These are phyloP conservation scores for Russula sp. DNA, from an alignment of 768 basidiomycete genomes.

Conservation along the genomic window DNA sequence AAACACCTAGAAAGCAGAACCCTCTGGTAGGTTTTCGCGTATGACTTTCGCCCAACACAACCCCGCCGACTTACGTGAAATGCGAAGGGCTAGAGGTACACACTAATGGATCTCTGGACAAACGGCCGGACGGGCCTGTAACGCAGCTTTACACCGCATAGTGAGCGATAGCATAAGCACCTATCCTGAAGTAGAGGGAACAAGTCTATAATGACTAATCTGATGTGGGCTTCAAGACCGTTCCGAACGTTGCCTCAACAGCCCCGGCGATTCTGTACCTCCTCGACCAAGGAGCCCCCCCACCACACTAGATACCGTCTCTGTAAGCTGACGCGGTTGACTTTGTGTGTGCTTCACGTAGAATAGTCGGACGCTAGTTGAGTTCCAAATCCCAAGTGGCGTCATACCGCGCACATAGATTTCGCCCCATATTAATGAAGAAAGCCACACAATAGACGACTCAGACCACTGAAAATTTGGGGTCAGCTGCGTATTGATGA, in stretches of 20 bases:
- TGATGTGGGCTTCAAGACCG: neutral
- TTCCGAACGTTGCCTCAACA: conserved; percentile 23
- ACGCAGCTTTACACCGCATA: neutral
- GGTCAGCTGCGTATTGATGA: conserved; percentile 9
- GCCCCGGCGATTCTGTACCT: conserved; percentile 15
- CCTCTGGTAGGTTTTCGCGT: neutral
- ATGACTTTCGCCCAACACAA: neutral
- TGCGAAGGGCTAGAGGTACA: neutral
- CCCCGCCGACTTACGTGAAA: neutral
- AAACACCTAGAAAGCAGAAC: neutral
- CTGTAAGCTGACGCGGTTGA: conserved; percentile 66
- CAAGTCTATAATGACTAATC: neutral
- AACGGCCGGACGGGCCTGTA: neutral
- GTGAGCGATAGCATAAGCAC: neutral
- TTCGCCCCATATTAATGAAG: conserved; percentile 93
- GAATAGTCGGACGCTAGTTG: conserved; percentile 84
- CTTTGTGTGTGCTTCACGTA: conserved; percentile 80
- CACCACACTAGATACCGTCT: conserved; percentile 74
- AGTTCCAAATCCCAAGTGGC: conserved; percentile 84
- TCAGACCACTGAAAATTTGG: conserved; percentile 73
- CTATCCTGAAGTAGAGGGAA: neutral
- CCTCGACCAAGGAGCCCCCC: conserved; percentile 64
- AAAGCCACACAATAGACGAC: conserved; percentile 86
- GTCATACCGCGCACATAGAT: conserved; percentile 88
- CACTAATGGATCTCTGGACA: too few relatives aligned